Evolutionary conservation across 495 filamentous ascomycete species (phyloP).

Genomic region (Daldinia loculata): DNA sequence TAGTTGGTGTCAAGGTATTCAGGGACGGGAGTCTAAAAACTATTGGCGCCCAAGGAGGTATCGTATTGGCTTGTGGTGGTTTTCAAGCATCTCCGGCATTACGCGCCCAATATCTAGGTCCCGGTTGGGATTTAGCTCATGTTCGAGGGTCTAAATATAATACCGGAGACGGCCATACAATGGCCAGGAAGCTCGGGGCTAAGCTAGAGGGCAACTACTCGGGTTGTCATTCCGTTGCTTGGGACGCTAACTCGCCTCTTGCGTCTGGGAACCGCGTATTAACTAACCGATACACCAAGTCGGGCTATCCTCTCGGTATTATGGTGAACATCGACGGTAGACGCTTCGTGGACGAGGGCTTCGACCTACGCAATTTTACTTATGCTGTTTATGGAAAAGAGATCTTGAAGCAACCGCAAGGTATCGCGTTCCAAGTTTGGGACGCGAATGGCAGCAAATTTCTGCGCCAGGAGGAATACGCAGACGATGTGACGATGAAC

Average conservation of each 20-base stretch:
- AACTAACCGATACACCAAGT: constrained; percentile 73
- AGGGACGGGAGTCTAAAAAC: constrained; percentile 34
- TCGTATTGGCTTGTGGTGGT: constrained; percentile 68
- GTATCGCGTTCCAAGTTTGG: constrained; percentile 70
- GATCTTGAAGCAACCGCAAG: constrained; percentile 64
- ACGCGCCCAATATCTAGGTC: constrained; percentile 65
- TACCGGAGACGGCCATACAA: constrained; percentile 61
- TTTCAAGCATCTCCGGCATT: constrained; percentile 67
- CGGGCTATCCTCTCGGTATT: constrained; percentile 69
- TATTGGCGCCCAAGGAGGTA: constrained; percentile 49
- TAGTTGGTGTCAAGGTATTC: constrained; percentile 50
- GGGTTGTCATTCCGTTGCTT: constrained; percentile 68
- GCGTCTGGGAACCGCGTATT: constrained; percentile 60
- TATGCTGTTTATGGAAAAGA: constrained; percentile 68
- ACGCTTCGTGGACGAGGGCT: constrained; percentile 70
- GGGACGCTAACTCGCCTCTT: constrained; percentile 66
- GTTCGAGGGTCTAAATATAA: constrained; percentile 71
- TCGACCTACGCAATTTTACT: constrained; percentile 69
- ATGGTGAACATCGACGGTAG: constrained; percentile 67
- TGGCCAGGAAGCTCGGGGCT: constrained; percentile 60
- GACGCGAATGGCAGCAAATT: constrained; percentile 57
- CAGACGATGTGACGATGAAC: constrained; percentile 60
- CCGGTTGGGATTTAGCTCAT: constrained; percentile 66
- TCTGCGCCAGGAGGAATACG: constrained; percentile 67
- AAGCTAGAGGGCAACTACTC: constrained; percentile 65